A percentile compares a stretch with the other conserved stretches of the same genome.
Conservation (phyloP, 352 stramenopile species). For the Phytophthora tubulina region DNA sequence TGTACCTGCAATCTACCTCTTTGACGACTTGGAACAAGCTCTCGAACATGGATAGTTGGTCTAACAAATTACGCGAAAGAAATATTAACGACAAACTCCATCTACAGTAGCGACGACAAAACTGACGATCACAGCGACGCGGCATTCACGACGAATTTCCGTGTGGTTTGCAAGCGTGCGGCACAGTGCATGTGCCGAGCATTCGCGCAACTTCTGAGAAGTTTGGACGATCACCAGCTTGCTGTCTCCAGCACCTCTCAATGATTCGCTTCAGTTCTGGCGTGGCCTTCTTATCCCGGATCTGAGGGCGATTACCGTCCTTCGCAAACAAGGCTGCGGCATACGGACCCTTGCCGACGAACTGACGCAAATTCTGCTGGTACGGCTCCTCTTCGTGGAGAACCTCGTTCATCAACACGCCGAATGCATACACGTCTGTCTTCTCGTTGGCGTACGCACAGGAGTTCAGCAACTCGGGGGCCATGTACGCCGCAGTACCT, state of each 20-base stretch:
- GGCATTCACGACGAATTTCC: not conserved
- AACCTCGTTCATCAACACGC: slow-evolving; percentile 53
- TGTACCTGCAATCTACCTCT: no score
- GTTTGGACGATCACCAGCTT: slow-evolving; percentile 16
- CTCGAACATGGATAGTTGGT: no score
- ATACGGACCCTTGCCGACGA: slow-evolving; percentile 48
- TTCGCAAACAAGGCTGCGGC: slow-evolving; percentile 42
- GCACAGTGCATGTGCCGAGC: slow-evolving; percentile 29
- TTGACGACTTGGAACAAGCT: no score
- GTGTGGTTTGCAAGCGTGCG: slow-evolving; percentile 24
- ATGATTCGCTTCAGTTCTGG: slow-evolving; percentile 34
- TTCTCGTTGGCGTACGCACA: slow-evolving; percentile 37
- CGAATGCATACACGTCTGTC: slow-evolving; percentile 56
- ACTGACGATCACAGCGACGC: no score
- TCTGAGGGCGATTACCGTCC: slow-evolving; percentile 37
- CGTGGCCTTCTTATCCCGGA: slow-evolving; percentile 38
- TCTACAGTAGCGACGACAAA: no score
- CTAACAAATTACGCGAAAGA: no score
- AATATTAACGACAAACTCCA: no score
- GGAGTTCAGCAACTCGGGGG: slow-evolving; percentile 49
- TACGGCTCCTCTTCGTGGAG: slow-evolving; percentile 59
- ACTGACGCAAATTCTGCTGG: slow-evolving; percentile 44
- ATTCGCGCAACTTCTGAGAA: slow-evolving; percentile 31
- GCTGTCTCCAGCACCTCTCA: slow-evolving; percentile 35
- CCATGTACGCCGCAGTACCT: slow-evolving; percentile 66